Conservation (phyloP, 805 yeast species). For the Suhomyces sp. region DNA sequence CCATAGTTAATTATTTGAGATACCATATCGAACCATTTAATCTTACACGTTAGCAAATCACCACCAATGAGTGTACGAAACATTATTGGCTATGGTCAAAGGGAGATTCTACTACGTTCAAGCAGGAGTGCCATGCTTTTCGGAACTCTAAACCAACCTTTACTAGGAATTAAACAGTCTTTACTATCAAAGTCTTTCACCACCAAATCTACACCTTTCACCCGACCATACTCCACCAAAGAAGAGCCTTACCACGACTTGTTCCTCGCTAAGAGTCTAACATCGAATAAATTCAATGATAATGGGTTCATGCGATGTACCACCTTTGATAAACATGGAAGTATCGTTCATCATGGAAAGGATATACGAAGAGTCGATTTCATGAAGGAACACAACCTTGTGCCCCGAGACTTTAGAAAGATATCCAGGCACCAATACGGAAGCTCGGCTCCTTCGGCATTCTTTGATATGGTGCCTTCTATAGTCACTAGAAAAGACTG, state of each 20-base stretch:
- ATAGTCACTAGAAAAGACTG: conserved; percentile 48
- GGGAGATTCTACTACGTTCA: no score
- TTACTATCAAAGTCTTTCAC: no score
- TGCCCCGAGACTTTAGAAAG: conserved; percentile 61
- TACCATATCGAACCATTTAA: no score
- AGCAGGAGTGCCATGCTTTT: no score
- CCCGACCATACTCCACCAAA: background rate
- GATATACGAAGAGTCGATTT: conserved; percentile 45
- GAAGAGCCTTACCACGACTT: conserved; percentile 13
- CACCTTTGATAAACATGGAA: conserved; percentile 47
- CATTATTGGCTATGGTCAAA: no score
- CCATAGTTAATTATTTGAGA: no score
- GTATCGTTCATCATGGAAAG: conserved; percentile 43
- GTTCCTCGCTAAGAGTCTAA: conserved; percentile 20
- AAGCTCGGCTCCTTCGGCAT: conserved; percentile 13
- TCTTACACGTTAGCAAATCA: no score
- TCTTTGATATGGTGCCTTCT: conserved; percentile 56
- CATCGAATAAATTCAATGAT: conserved; percentile 18
- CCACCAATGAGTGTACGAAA: no score
- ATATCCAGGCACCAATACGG: conserved; percentile 33
- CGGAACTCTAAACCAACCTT: no score
- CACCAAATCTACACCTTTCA: no score
- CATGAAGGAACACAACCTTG: conserved; percentile 44
- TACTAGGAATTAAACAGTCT: no score
- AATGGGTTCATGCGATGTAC: conserved; percentile 46